phyloP scores from a whole-genome alignment of 1,284 basidiomycete species.

The Apiotrichum siamense region DNA sequence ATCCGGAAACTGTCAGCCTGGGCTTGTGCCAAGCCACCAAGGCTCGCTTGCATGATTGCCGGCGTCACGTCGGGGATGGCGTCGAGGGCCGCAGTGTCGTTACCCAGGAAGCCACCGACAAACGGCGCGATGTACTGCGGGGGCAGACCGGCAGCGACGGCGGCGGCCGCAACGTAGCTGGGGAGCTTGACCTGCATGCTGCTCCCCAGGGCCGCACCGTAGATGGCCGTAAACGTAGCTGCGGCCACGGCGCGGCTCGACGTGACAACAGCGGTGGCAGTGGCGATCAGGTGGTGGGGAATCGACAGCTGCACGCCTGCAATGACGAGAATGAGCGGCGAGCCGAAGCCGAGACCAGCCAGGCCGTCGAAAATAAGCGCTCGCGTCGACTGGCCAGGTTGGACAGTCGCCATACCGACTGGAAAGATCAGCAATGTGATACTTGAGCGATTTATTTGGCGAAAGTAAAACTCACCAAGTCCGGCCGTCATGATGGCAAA shows the following conservation, averaged over 20 bases:
- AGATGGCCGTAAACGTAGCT: slow-evolving; percentile 17
- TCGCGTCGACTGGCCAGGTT: slow-evolving; percentile 5
- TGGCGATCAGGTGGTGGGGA: slow-evolving; percentile 24
- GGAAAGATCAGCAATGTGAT: too few relatives aligned
- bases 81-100: not conserved
- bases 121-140: slow-evolving; percentile 8
- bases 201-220: slow-evolving; percentile 11
- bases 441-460: too few relatives aligned
- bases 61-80: slow-evolving; percentile 9
- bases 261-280: slow-evolving; percentile 17
- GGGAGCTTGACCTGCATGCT: slow-evolving; percentile 12
- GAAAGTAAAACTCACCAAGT: too few relatives aligned
- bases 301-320: slow-evolving; percentile 18
- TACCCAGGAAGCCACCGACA: not conserved
- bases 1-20: slow-evolving; percentile 3
- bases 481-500: slow-evolving; percentile 15
- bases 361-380: slow-evolving; percentile 11
- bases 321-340: slow-evolving; percentile 21
- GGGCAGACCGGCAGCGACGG: slow-evolving; percentile 13
- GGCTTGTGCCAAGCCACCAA: not conserved
- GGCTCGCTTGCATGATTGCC: slow-evolving; percentile 5
- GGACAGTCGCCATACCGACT: slow-evolving; percentile 14
- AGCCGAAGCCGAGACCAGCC: slow-evolving; percentile 19
- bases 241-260: slow-evolving; percentile 17
- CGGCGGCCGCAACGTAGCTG: slow-evolving; percentile 10